Conservation (phyloP, 768 basidiomycete genomes). For the Rhodotorula paludigena region DNA sequence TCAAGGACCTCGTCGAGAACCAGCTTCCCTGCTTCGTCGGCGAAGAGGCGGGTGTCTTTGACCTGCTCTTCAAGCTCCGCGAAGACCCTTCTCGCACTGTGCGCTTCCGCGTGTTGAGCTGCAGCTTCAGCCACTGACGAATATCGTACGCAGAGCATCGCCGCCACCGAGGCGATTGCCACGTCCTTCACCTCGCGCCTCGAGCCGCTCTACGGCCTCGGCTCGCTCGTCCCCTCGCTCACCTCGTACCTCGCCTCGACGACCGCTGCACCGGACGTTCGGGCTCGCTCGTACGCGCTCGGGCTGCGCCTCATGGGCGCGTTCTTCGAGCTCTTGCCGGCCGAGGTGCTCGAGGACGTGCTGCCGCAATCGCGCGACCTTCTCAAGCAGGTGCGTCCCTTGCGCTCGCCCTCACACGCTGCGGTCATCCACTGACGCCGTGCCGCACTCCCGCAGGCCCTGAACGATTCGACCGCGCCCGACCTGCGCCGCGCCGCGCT, state of each 20-base stretch:
- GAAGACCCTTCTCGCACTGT: constrained; percentile 26
- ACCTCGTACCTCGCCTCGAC: constrained; percentile 12
- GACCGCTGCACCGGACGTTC: neutral
- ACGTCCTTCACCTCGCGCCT: constrained; percentile 23
- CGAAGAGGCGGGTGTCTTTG: constrained; percentile 33
- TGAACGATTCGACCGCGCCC: constrained; percentile 23
- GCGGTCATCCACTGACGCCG: too few species aligned
- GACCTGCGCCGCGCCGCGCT: constrained; percentile 36
- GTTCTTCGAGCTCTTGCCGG: constrained; percentile 35
- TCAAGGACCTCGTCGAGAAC: constrained; percentile 38
- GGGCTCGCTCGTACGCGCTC: constrained; percentile 33
- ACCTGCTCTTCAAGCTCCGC: constrained; percentile 33
- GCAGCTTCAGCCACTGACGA: neutral
- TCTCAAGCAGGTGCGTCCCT: constrained; percentile 31
- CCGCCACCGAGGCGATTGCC: constrained; percentile 37
- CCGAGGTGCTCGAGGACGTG: constrained; percentile 42
- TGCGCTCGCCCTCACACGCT: neutral
- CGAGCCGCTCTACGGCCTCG: constrained; percentile 42
- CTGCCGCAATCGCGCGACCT: constrained; percentile 21
- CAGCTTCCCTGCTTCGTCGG: constrained; percentile 36
- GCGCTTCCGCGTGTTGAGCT: too few species aligned
- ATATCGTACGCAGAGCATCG: constrained; percentile 11
- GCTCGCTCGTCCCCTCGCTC: constrained; percentile 27
- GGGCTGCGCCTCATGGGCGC: constrained; percentile 35
- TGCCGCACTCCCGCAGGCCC: constrained; percentile 12